Base-by-base conservation (phyloP, 1,139 yeast genomes). In the Nakaseomyces kungkrabaensis region DNA sequence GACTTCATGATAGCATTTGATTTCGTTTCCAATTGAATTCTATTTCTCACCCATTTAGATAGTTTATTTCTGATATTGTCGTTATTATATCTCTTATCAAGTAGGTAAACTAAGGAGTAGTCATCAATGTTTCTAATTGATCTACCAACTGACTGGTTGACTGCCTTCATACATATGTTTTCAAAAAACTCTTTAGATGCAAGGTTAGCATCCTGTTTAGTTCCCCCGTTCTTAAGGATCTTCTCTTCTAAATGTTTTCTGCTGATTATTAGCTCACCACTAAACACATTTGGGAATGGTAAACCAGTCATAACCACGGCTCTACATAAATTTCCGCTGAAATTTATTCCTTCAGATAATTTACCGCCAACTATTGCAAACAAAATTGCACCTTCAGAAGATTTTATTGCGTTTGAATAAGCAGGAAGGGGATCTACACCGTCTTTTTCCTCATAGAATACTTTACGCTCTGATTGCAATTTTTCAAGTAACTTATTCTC, bases 341-440 rank as follows among this genome's bases (percentile, higher is more conserved):
- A 90, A 62, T 90, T 90, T 48, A 90, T 92, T 5, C 98, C 98
- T 66, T 90, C 98, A 0, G 96, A 87, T 72, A 92, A 73, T 60
- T 85, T 85, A 0, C 97, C 98, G 1, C 97, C 97, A 13, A 92
- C 96, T 0, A 92, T 96, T 0, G 96, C 82, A 32, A 90, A 72
- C 5, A 92, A 67, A 1, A 85, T 59, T 0, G 95, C 92, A 0
- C 95, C 94, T 5, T 61, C 50, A 0, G 56, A 56, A 5, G 53
- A 45, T 0, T 56, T 46, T 3, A 74, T 71, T 1, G 67, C 57
- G 0, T 67, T 59, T 0, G 82, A 67, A 59, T 84, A 92, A 1
- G 74, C 75, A 0, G 64, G 54, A 17, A 90, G 67, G 0, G 78
- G 69, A 32, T 67, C 62, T 1, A 75, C 79, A 1, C 76, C 76